These are phyloP conservation scores for Ceratocystis harringtonii DNA, from an alignment of 2,329 filamentous ascomycete genomes.

Conservation along the genomic window DNA sequence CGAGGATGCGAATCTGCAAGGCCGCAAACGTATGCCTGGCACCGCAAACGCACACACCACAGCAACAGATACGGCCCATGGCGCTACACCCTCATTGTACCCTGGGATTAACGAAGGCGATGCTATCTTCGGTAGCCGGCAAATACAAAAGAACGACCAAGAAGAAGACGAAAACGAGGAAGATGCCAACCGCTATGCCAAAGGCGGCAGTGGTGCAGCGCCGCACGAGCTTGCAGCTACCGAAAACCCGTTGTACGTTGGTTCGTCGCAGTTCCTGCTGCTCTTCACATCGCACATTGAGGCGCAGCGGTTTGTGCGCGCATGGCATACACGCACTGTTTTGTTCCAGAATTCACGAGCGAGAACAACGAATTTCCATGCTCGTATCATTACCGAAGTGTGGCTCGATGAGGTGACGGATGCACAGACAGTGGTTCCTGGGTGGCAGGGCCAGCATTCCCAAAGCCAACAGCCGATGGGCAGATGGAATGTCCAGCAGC, in stretches of 20 bases:
- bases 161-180: neutral
- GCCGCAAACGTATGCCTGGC: neutral
- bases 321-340: constrained; percentile 27
- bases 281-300: constrained; percentile 20
- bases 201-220: neutral
- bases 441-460: too few relatives aligned
- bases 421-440: neutral
- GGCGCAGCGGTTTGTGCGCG: constrained; percentile 29
- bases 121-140: constrained; percentile 2
- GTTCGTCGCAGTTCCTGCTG: constrained; percentile 11
- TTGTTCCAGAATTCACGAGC: constrained; percentile 11
- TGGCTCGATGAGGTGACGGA: constrained; percentile 10
- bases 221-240: neutral
- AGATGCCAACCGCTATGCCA: too few relatives aligned
- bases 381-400: constrained; percentile 9
- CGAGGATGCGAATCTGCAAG: constrained; percentile 13
- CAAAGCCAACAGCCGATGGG: neutral
- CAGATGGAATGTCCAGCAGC: neutral
- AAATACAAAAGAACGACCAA: neutral
- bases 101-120: constrained; percentile 8
- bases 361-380: constrained; percentile 12
- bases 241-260: constrained; percentile 9
- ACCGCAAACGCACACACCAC: neutral
- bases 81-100: neutral
- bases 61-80: neutral